Conservation (phyloP, 208 protist species). For the Leishmania guyanensis region DNA sequence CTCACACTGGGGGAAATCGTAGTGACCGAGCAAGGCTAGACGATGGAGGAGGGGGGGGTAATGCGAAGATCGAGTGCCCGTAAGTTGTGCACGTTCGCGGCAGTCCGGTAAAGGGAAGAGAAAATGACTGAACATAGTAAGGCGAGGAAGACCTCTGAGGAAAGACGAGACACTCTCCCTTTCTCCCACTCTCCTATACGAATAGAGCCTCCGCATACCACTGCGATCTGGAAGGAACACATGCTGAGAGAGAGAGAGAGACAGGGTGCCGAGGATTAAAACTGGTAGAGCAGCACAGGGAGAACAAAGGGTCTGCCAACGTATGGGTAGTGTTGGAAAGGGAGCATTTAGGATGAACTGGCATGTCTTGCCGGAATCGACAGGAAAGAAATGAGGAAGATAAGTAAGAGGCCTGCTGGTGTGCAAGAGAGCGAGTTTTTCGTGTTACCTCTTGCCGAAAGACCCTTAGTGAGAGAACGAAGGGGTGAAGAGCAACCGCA, state of each 20-base stretch:
- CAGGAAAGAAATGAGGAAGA: background rate
- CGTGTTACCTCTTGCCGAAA: background rate
- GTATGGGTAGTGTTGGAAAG: background rate
- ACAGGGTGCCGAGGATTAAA: background rate
- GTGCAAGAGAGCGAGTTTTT: background rate
- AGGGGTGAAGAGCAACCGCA: background rate
- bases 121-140: background rate
- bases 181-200: background rate
- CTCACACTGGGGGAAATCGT: background rate
- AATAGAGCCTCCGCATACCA: background rate
- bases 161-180: background rate
- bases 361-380: background rate
- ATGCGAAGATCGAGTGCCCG: background rate
- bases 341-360: background rate
- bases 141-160: background rate
- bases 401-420: background rate
- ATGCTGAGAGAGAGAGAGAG: background rate
- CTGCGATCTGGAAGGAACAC: background rate
- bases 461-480: no score
- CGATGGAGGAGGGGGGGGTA: background rate
- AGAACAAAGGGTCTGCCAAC: background rate
- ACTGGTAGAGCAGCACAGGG: background rate
- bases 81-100: background rate
- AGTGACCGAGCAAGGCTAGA: background rate
- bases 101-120: background rate